Conservation (phyloP, 1,284 basidiomycete genomes). For the Macrocybe sp. region DNA sequence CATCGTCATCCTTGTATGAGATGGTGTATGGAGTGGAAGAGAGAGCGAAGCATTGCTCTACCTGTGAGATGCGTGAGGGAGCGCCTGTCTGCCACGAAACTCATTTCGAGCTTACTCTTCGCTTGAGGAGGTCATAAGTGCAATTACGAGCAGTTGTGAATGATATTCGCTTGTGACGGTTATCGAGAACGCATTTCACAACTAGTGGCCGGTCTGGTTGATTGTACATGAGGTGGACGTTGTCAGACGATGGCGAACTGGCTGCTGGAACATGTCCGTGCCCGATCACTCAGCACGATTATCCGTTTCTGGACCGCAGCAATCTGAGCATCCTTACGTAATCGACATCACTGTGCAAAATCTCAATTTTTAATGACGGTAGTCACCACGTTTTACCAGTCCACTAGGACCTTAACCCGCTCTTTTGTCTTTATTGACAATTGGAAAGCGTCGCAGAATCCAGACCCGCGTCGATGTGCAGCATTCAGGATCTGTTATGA, state of each 20-base stretch:
- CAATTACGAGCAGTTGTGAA: slow-evolving; percentile 76
- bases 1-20: slow-evolving; percentile 82
- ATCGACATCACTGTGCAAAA: too few species aligned
- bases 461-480: too few species aligned
- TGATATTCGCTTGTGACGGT: slow-evolving; percentile 67
- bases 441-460: too few species aligned
- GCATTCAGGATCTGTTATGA: too few species aligned
- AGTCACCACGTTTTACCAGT: too few species aligned
- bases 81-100: background rate
- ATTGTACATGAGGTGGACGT: slow-evolving; percentile 12
- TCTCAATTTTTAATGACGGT: too few species aligned
- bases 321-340: background rate
- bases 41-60: slow-evolving; percentile 81
- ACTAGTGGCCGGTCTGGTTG: slow-evolving; percentile 64
- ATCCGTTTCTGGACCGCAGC: slow-evolving; percentile 2
- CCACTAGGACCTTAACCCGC: too few species aligned
- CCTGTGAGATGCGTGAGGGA: slow-evolving; percentile 35
- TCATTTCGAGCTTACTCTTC: slow-evolving; percentile 43
- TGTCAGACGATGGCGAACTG: too few species aligned
- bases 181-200: slow-evolving; percentile 77
- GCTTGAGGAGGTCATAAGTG: slow-evolving; percentile 64
- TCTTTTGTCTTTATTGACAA: too few species aligned
- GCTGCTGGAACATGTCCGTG: too few species aligned
- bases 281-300: too few species aligned
- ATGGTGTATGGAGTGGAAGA: slow-evolving; percentile 65